Evolutionary conservation across 2,329 filamentous ascomycete species (phyloP).

Genomic region (Karstenula rhodostoma): DNA sequence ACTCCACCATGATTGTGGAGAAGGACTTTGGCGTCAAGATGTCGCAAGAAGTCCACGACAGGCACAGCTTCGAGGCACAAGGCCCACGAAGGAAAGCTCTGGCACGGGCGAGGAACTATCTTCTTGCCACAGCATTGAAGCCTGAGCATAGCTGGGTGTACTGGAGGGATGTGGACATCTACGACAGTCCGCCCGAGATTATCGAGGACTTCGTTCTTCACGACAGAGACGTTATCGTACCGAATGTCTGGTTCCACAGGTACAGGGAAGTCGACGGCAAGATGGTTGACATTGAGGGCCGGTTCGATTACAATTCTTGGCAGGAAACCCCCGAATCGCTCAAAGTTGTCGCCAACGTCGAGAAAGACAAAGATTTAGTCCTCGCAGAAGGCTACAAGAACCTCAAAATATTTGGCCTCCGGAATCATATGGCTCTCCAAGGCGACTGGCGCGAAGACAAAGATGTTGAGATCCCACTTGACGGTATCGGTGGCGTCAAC

Average conservation of each 20-base stretch:
- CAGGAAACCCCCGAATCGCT: slow-evolving; percentile 87
- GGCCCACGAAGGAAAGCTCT: slow-evolving; percentile 89
- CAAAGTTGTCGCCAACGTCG: slow-evolving; percentile 74
- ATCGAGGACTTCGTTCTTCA: slow-evolving; percentile 96
- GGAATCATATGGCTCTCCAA: slow-evolving; percentile 88
- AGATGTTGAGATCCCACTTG: slow-evolving; percentile 88
- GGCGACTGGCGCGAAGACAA: slow-evolving; percentile 93
- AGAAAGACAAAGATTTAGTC: slow-evolving; percentile 84
- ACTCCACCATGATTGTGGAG: slow-evolving; percentile 82
- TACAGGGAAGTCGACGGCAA: slow-evolving; percentile 73
- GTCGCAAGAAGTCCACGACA: slow-evolving; percentile 81
- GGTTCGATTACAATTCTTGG: slow-evolving; percentile 99
- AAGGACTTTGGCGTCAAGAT: slow-evolving; percentile 85
- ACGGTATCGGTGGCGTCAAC: slow-evolving; percentile 96
- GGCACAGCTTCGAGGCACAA: slow-evolving; percentile 87
- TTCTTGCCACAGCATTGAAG: slow-evolving; percentile 83
- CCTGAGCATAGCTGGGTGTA: slow-evolving; percentile 98
- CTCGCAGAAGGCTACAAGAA: slow-evolving; percentile 96
- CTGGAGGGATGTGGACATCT: slow-evolving; percentile 97
- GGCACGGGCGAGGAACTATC: slow-evolving; percentile 89
- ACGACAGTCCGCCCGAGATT: slow-evolving; percentile 85
- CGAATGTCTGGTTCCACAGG: slow-evolving; percentile 97
- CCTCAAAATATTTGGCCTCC: slow-evolving; percentile 76
- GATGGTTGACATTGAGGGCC: slow-evolving; percentile 82
- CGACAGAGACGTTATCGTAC: slow-evolving; percentile 90